A percentile compares a stretch with the other conserved stretches of the same genome.
These are phyloP conservation scores for Calonectria fujianensis DNA, from an alignment of 2,329 filamentous ascomycete genomes.

Conservation along the genomic window DNA sequence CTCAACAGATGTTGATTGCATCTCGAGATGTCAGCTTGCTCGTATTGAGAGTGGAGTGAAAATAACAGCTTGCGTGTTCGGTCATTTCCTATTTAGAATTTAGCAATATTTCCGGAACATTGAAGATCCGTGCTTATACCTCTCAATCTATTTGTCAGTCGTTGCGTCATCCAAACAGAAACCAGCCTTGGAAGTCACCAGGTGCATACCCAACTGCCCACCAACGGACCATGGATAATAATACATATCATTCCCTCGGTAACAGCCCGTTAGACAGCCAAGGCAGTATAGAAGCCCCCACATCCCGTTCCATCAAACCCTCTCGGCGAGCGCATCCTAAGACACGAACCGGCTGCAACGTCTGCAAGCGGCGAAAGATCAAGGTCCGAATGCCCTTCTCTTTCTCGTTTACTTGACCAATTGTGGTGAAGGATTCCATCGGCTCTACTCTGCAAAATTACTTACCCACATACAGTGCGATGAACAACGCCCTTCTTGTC, in stretches of 20 bases:
- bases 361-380: slow-evolving; percentile 15
- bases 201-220: background rate
- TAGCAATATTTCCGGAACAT: background rate
- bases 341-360: slow-evolving; percentile 4
- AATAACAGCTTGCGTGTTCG: background rate
- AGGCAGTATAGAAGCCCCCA: background rate
- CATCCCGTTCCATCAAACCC: background rate
- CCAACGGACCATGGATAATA: background rate
- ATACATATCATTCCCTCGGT: background rate
- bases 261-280: background rate
- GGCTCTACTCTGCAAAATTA: background rate
- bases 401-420: background rate
- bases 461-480: slow-evolving; percentile 14
- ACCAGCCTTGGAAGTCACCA: too few relatives aligned
- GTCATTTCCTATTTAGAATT: background rate
- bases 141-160: background rate
- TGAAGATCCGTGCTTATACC: background rate
- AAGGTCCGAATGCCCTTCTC: background rate
- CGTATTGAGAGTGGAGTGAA: background rate
- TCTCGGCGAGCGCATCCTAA: slow-evolving; percentile 1
- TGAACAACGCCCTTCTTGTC: slow-evolving; percentile 1
- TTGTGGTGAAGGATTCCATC: background rate
- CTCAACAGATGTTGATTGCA: background rate
- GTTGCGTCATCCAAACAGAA: background rate
- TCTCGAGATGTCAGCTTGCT: background rate